Evolutionary conservation across 106 monocot species (phyloP).

Genomic region (Ottelia alismoides): DNA sequence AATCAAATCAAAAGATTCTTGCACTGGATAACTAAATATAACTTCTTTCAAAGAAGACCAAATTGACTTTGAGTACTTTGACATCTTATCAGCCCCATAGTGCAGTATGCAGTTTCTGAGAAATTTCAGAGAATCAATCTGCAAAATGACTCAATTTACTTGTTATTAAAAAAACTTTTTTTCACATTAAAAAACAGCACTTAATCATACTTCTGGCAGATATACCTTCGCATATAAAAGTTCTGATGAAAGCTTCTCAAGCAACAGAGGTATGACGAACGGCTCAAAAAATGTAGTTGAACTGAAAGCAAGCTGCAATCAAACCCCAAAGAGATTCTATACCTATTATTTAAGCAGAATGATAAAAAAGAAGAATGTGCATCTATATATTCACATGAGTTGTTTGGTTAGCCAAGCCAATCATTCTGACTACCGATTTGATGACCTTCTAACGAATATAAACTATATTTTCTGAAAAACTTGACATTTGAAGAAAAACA

Average conservation of each 20-base stretch:
- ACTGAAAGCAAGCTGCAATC: slow-evolving; percentile 59
- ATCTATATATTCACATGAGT: too few relatives aligned
- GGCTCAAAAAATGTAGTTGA: slow-evolving; percentile 80
- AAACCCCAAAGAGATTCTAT: too few relatives aligned
- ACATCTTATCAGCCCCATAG: slow-evolving; percentile 66
- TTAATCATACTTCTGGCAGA: too few relatives aligned
- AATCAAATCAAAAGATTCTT: slow-evolving; percentile 14
- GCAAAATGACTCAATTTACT: slow-evolving; percentile 18
- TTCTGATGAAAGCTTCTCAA: slow-evolving; percentile 90
- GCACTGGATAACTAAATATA: slow-evolving; percentile 30
- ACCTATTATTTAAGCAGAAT: too few relatives aligned
- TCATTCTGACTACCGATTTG: too few relatives aligned
- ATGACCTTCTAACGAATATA: too few relatives aligned
- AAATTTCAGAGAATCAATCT: slow-evolving; percentile 97
- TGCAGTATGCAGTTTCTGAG: slow-evolving; percentile 47
- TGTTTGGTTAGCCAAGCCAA: too few relatives aligned
- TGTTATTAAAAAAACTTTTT: too few relatives aligned
- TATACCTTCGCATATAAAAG: slow-evolving; percentile 91
- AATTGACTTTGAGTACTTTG: slow-evolving; percentile 45
- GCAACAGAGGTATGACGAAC: slow-evolving; percentile 69
- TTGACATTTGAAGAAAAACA: too few relatives aligned
- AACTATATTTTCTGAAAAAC: too few relatives aligned
- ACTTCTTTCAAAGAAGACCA: slow-evolving; percentile 70
- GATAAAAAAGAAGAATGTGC: too few relatives aligned
- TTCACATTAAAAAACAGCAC: too few relatives aligned